Conservation (phyloP, 768 basidiomycete genomes). For the Lyophyllum shimeji region DNA sequence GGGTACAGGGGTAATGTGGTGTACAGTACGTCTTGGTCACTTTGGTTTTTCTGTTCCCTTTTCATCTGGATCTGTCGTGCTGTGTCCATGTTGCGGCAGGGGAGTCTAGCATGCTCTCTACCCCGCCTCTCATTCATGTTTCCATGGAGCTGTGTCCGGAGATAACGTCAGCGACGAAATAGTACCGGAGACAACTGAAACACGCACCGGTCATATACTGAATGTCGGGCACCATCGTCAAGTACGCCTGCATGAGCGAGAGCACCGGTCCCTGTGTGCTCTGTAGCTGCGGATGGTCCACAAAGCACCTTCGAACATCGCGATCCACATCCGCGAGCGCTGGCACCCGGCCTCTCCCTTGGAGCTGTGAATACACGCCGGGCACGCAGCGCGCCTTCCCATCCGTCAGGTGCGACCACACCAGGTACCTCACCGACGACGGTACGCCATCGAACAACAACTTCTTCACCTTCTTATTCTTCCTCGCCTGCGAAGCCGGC, state of each 20-base stretch:
- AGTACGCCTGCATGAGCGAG: conserved; percentile 67
- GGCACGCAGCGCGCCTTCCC: conserved; percentile 70
- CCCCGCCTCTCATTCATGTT: too few relatives aligned
- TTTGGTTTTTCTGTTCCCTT: not conserved
- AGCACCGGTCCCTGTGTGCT: conserved; percentile 56
- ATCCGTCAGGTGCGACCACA: conserved; percentile 81
- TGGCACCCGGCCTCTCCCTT: conserved; percentile 51
- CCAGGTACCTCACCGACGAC: conserved; percentile 78
- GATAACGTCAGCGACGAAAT: conserved; percentile 1
- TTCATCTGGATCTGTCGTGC: not conserved
- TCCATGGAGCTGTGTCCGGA: too few relatives aligned
- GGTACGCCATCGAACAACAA: conserved; percentile 79
- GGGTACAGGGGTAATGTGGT: conserved; percentile 53
- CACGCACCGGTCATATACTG: conserved; percentile 61
- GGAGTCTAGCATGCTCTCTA: too few relatives aligned
- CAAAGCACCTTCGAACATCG: conserved; percentile 56
- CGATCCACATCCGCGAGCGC: conserved; percentile 54
- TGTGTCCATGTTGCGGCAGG: too few relatives aligned
- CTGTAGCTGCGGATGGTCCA: conserved; percentile 57
- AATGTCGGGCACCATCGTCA: conserved; percentile 85
- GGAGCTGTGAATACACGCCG: conserved; percentile 65
- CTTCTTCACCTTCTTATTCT: conserved; percentile 78
- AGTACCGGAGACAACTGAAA: not conserved
- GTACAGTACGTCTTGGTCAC: conserved; percentile 4
- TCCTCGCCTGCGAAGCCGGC: conserved; percentile 62